Evolutionary conservation across 108 stramenopile genomes (phyloP), one percentile per base, ranked within the genome.

Genomic region (Schizochytrium sp.): DNA sequence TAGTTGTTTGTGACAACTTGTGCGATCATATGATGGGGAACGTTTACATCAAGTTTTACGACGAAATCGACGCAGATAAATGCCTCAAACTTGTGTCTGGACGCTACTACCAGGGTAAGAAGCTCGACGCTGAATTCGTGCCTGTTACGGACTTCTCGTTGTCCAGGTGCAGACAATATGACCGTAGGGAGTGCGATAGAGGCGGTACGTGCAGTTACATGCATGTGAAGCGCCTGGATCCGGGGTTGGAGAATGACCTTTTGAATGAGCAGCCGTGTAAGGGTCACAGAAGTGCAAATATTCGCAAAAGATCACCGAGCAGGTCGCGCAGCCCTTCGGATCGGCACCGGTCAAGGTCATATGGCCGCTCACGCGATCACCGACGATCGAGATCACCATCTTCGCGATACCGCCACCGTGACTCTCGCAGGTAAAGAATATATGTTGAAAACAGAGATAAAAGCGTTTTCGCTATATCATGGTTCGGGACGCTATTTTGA

Each of bases 11-110:
- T 92, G 98, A 99, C 91, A 99, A 99, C 90, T 88, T 99, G 38
- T 97, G 98, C 57, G 99, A 99, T 93, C 98, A 99, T 92, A 96
- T 99, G 97, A 95, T 99, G 57, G 97, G 97, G 5, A 95, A 97
- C 89, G 95, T 96, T 38, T 99, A 98, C 89, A 94, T 94, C 87
- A 97, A 98, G 92, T 99, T 97, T 89, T 87, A 61, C 28, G 97
- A 98, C 64, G 99, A 99, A 93, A 98, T 99, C 89, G 96, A 99
- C 57, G 97, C 98, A 7, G 94, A 95, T 60, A 96, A 97, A 76
- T 97, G 97, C 4, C 92, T 97, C 57, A 94, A 97, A 87, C 94
- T 91, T 2, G 94, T 99, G 93, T 94, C 96, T 59, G 97, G 97
- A 0, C 93, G 98, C 17, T 99, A 93, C 89, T 99, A 98, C 90